phyloP scores from a whole-genome alignment of 345 rosid genomes.

The Draba incana region DNA sequence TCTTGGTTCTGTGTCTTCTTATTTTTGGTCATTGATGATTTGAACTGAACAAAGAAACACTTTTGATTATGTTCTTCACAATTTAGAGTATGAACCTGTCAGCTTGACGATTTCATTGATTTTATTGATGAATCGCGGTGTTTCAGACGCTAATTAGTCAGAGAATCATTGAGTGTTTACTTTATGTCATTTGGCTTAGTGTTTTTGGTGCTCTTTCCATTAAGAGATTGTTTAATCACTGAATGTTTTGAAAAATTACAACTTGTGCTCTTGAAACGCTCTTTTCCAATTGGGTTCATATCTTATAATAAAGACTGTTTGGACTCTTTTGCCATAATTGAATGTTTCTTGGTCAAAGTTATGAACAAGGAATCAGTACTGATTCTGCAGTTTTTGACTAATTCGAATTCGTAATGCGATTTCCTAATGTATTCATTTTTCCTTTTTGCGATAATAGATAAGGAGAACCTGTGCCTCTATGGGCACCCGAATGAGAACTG shows the following conservation, averaged over 20 bases:
- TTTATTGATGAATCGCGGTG: background rate
- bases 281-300: conserved; percentile 7
- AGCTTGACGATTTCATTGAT: background rate
- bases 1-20: conserved; percentile 22
- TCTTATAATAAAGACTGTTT: conserved; percentile 3
- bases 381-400: background rate
- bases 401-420: background rate
- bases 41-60: background rate
- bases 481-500: conserved; percentile 84
- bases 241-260: background rate
- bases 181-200: conserved; percentile 20
- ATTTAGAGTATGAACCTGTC: conserved; percentile 1
- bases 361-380: conserved; percentile 7
- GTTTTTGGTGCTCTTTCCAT: conserved; percentile 25
- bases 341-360: background rate
- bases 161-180: conserved; percentile 3
- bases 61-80: conserved; percentile 6
- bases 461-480: conserved; percentile 85
- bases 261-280: background rate
- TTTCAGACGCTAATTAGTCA: background rate
- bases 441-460: conserved; percentile 51
- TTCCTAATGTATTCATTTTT: background rate
- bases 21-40: conserved; percentile 7
- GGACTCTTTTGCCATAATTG: background rate
- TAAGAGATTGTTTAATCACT: background rate